Evolutionary conservation across 352 stramenopile species (phyloP), one percentile per base, ranked within the genome.

Genomic region (Pythium apleroticum): DNA sequence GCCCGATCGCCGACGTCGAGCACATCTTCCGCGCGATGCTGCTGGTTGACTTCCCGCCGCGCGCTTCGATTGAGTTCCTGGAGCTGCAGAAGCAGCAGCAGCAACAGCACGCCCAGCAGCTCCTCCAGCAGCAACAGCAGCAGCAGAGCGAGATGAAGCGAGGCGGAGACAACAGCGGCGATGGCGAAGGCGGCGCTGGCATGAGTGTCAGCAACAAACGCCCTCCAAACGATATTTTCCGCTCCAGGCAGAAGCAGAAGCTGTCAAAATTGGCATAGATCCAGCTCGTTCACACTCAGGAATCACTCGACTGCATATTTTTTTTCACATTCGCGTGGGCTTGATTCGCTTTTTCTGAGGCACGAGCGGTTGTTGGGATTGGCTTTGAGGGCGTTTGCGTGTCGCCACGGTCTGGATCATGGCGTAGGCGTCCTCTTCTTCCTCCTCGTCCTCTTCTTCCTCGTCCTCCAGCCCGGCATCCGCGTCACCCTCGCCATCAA

Each of bases 1-100:
- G 87, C 17, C 87, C 87, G 19, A 90, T 96, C 49, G 87, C 87
- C 14, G 87, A 96, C 48, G 85, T 92, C 1, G 87, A 96, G 59
- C 86, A 94, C 60, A 89, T 96, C 48, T 93, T 86, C 71, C 85
- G 86, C 41, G 86, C 86, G 0, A 91, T 96, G 77, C 64, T 93
- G 12, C 66, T 93, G 3, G 81, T 93, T 30, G 87, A 96, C 54
- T 93, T 96, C 46, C 87, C 87, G 20, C 73, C 84, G 24, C 82
- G 87, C 22, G 75, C 72, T 6, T 76, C 86, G 17, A 80, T 96
- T 48, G 87, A 96, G 64, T 77, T 78, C 33, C 76, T 90, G 60
- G 84, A 81, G 39, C 71, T 85, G 57, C 75, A 91, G 61, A 79
- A 75, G 52, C 57, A 77, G 43, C 67, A 69, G 45, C 63, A 71